Evolutionary conservation across 1,284 basidiomycete genomes (phyloP), one percentile per base, ranked within the genome.

Genomic region (Irpex lacteus): DNA sequence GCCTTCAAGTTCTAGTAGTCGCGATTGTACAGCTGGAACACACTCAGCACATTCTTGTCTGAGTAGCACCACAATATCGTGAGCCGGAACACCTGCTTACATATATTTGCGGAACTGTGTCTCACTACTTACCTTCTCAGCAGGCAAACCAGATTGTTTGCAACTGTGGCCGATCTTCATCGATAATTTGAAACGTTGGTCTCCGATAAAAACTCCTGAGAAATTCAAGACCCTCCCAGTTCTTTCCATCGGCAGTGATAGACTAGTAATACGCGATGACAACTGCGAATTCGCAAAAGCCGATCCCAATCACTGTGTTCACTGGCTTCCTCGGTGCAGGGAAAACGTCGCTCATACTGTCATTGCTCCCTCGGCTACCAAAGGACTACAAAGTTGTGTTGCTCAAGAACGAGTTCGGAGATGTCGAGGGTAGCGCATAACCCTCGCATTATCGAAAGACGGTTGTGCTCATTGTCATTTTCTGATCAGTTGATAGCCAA

Each of bases 321-420:
- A 95, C 92, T 15, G 93, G 93, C 18, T 95, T 94, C 72, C 81
- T 92, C 1, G 90, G 91, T 2, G 76, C 76, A 15, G 77, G 77
- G 49, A 91, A 91, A 72, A 91, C 90, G 0, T 87, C 86, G 4
- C 85, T 94, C 32, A 95, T 96, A 69, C 84, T 96, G n/a, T 90
- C 90, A 2, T 80, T 96, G 0, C 82, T 96, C 1, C 87, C 89
- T 2, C 86, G 88, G 67, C 80, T 96, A 5, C 92, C 94, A 1
- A 84, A 86, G 65, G 89, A 91, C 70, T 95, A 95, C 81, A 89
- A 87, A 71, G 90, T 92, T 40, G 93, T 95, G 2, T 78, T 96
- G 34, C 82, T 97, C 67, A 97, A 97, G 80, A 95, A 95, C 76
- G 92, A 95, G 73, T 94, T 91, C 70, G 92, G 92, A 5, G 91